Conservation (phyloP, 768 basidiomycete genomes). For the Hypholoma fasciculare region DNA sequence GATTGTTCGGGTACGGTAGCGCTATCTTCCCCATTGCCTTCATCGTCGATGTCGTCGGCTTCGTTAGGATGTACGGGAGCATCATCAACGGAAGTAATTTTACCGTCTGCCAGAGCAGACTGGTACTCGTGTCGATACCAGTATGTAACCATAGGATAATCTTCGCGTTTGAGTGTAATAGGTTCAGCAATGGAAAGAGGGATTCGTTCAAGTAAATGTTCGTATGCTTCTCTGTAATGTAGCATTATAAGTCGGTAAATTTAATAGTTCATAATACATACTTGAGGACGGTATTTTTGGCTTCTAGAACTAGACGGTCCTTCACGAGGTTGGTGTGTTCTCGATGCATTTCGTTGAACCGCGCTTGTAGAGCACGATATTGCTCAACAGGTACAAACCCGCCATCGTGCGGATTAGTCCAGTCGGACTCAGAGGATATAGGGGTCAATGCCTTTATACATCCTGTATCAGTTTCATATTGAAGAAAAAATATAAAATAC, state of each 20-base stretch:
- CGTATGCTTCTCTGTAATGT: conserved; percentile 12
- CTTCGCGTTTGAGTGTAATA: conserved; percentile 4
- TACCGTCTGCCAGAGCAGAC: conserved; percentile 11
- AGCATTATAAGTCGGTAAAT: background rate
- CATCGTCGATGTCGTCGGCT: conserved; percentile 7
- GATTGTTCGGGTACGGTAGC: conserved; percentile 3
- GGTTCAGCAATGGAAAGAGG: conserved; percentile 6
- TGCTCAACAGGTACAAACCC: conserved; percentile 1
- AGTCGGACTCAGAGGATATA: conserved; percentile 10
- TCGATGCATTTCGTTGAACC: conserved; percentile 6
- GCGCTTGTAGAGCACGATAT: conserved; percentile 9
- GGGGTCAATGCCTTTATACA: background rate
- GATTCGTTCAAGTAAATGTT: conserved; percentile 2
- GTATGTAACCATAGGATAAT: conserved; percentile 8
- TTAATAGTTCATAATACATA: conserved; percentile 9
- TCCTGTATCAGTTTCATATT: conserved; percentile 6
- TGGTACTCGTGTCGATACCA: conserved; percentile 12
- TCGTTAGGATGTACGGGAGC: conserved; percentile 10
- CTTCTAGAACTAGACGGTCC: conserved; percentile 1
- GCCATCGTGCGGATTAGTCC: conserved; percentile 4
- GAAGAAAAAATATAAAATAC: conserved; percentile 3
- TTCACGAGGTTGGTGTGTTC: conserved; percentile 9
- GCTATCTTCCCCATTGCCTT: background rate
- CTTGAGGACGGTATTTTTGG: conserved; percentile 2
- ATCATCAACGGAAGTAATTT: conserved; percentile 8